phyloP scores from a whole-genome alignment of 192 early-diverging fungal species.

The Mortierella antarctica region DNA sequence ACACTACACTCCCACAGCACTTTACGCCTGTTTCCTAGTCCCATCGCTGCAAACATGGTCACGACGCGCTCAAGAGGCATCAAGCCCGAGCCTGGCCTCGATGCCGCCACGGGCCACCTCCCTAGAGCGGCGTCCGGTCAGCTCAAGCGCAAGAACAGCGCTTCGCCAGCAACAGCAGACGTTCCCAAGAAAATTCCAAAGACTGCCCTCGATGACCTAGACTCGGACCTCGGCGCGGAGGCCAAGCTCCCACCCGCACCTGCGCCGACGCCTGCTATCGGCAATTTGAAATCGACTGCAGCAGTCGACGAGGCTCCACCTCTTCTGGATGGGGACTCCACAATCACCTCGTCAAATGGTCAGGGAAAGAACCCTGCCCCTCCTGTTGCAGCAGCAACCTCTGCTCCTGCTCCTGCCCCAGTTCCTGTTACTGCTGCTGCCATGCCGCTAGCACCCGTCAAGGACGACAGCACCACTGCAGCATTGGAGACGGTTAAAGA shows the following conservation, averaged over 20 bases:
- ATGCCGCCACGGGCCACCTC: not conserved
- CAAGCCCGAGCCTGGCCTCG: conserved; percentile 4
- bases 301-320: not conserved
- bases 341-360: not conserved
- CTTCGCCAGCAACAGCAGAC: not conserved
- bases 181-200: conserved; percentile 1
- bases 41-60: conserved; percentile 3
- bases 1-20: not conserved
- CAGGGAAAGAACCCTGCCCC: not conserved
- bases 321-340: no score
- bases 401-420: not conserved
- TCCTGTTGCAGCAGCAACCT: not conserved
- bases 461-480: not conserved
- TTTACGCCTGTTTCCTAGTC: not conserved
- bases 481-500: conserved; percentile 16
- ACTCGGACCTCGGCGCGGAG: conserved; percentile 6
- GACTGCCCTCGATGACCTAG: not conserved
- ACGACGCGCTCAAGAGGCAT: conserved; percentile 24
- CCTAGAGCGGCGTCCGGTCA: not conserved
- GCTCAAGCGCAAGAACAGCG: conserved; percentile 15
- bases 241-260: conserved; percentile 1
- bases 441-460: not conserved
- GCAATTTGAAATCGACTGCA: not conserved
- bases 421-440: not conserved
- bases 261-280: conserved; percentile 8